Evolutionary conservation across 169 alveolate species (phyloP).

Genomic region (Eimeria tenella): DNA sequence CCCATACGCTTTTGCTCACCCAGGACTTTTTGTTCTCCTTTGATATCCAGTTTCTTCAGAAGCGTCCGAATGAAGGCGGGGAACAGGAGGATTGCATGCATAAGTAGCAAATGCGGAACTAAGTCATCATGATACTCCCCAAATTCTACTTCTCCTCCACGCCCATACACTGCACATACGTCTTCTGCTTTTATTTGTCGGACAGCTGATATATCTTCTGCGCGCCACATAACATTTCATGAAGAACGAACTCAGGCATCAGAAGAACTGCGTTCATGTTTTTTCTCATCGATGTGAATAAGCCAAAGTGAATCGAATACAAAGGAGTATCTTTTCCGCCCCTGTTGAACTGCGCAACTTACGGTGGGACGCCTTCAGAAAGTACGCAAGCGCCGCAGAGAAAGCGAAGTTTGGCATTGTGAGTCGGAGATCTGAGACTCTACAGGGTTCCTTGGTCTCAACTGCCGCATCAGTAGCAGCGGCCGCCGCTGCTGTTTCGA

Average conservation of each 20-base stretch:
- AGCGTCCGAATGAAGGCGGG: slow-evolving; percentile 54
- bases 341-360: no score
- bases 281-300: no score
- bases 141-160: not conserved
- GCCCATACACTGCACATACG: not conserved
- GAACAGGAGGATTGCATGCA: slow-evolving; percentile 73
- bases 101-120: slow-evolving; percentile 44
- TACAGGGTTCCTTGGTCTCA: not conserved
- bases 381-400: slow-evolving; percentile 58
- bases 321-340: not conserved
- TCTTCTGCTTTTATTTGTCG: not conserved
- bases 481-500: not conserved
- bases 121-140: not conserved
- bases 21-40: slow-evolving; percentile 10
- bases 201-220: not conserved
- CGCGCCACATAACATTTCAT: no score
- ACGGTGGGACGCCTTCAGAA: not conserved
- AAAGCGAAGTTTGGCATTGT: slow-evolving; percentile 73
- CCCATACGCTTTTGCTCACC: slow-evolving; percentile 8
- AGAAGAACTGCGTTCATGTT: no score
- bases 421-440: slow-evolving; percentile 6
- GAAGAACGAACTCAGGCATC: no score
- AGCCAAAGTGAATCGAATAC: no score
- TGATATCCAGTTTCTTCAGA: not conserved
- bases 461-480: not conserved